Percentiles rank a stretch among this genome's conserved stretches.
Evolutionary conservation across 495 filamentous ascomycete genomes (phyloP).

Genomic region (Neurospora discreta): DNA sequence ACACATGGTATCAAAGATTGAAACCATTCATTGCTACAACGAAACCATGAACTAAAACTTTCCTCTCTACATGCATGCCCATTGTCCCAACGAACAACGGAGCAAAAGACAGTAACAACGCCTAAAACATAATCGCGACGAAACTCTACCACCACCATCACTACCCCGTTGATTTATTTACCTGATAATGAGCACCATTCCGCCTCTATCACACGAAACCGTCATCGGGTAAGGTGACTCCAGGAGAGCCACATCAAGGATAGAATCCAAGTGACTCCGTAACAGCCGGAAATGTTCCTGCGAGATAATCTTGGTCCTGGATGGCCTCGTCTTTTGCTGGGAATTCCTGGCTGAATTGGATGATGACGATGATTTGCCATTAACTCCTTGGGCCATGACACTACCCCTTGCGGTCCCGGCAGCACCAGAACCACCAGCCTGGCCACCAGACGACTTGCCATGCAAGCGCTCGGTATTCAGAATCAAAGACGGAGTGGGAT

Average conservation of each 20-base stretch:
- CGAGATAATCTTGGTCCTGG: conserved; percentile 77
- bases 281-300: conserved; percentile 77
- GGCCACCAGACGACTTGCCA: conserved; percentile 27
- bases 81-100: background rate
- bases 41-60: background rate
- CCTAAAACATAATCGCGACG: background rate
- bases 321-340: conserved; percentile 35
- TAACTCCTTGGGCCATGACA: conserved; percentile 18
- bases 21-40: background rate
- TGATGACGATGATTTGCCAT: conserved; percentile 12
- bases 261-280: conserved; percentile 77
- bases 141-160: background rate
- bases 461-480: conserved; percentile 62
- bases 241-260: conserved; percentile 79
- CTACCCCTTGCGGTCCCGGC: conserved; percentile 17
- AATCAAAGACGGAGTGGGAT: conserved; percentile 55
- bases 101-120: background rate
- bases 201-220: conserved; percentile 81
- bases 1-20: background rate
- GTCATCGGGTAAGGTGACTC: conserved; percentile 89
- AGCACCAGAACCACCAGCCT: conserved; percentile 20
- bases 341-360: conserved; percentile 10
- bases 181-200: conserved; percentile 79
- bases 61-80: background rate
- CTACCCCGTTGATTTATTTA: conserved; percentile 7